Percentiles rank a stretch among this genome's conserved stretches.
Conservation (phyloP, 805 yeast genomes). For the Cyberlindnera euphorbiiphila region DNA sequence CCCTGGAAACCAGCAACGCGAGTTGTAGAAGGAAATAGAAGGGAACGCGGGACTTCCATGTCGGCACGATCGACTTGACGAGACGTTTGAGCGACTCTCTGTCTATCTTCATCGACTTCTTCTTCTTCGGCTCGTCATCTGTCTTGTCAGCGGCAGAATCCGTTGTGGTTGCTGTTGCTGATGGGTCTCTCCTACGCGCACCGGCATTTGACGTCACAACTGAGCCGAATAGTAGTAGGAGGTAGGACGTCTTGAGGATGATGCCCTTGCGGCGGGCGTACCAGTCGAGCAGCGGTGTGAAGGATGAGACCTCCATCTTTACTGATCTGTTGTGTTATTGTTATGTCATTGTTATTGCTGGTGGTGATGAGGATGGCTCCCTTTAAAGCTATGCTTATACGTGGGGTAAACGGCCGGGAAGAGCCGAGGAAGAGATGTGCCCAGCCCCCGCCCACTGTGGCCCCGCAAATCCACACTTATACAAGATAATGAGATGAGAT, state of each 20-base stretch:
- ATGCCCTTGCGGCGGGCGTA: constrained; percentile 26
- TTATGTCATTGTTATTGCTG: background rate
- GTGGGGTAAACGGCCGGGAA: no score
- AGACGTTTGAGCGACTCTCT: constrained; percentile 15
- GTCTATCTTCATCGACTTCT: constrained; percentile 7
- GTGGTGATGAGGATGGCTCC: background rate
- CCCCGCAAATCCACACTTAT: background rate
- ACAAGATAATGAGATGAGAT: no score
- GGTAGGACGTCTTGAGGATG: constrained; percentile 26
- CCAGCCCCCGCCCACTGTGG: background rate
- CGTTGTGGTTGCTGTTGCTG: background rate
- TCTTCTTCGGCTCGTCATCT: background rate
- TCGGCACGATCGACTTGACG: constrained; percentile 20
- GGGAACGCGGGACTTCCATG: constrained; percentile 25
- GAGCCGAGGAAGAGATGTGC: constrained; percentile 4
- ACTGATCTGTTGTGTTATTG: background rate
- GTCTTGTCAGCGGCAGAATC: constrained; percentile 2
- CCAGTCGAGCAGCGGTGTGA: constrained; percentile 20
- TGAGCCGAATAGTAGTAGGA: constrained; percentile 24
- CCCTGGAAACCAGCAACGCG: constrained; percentile 59
- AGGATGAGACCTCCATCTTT: no score
- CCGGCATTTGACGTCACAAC: constrained; percentile 22
- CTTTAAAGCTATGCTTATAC: no score
- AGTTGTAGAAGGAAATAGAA: constrained; percentile 23
- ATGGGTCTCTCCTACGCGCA: constrained; percentile 1